Conservation (phyloP, 2,329 filamentous ascomycete genomes). For the Scedosporium apiospermum region DNA sequence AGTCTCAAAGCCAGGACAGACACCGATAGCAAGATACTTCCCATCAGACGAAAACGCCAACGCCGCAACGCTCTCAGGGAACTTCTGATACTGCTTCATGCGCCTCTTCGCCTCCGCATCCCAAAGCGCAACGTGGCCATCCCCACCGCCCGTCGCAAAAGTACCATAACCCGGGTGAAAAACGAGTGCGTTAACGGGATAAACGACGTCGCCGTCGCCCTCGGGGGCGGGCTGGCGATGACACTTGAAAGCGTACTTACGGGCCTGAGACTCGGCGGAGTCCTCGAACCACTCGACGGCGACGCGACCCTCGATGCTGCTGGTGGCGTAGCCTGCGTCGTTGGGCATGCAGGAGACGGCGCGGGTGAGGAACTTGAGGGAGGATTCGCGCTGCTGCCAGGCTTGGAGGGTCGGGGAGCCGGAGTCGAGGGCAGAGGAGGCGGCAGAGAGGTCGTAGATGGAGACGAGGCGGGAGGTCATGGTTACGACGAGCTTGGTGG, state of each 20-base stretch:
- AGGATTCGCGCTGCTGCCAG: conserved; percentile 90
- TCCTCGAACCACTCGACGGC: conserved; percentile 98
- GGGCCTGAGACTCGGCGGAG: conserved; percentile 71
- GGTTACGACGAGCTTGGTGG: conserved; percentile 79
- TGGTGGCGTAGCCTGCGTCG: conserved; percentile 86
- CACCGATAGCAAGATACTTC: conserved; percentile 66
- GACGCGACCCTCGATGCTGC: conserved; percentile 87
- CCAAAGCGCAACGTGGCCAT: conserved; percentile 88
- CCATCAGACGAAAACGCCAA: conserved; percentile 72
- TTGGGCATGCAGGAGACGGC: conserved; percentile 94
- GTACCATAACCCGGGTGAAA: conserved; percentile 80
- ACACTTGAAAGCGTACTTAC: conserved; percentile 98
- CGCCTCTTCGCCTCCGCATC: conserved; percentile 84
- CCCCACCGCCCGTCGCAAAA: conserved; percentile 82
- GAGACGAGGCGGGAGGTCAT: conserved; percentile 91
- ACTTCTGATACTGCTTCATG: conserved; percentile 82
- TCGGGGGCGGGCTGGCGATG: conserved; percentile 67
- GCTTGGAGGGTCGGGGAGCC: conserved; percentile 50
- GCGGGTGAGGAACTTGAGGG: conserved; percentile 90
- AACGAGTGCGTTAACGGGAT: conserved; percentile 80
- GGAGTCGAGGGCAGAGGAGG: conserved; percentile 46
- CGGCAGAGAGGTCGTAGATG: conserved; percentile 78
- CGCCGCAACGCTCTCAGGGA: conserved; percentile 67
- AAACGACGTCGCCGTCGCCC: conserved; percentile 67
- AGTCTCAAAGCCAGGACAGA: conserved; percentile 82